Percentiles rank a stretch among this genome's conserved stretches.
Conservation (phyloP, 208 protist species). For the Giardia duodenalis region DNA sequence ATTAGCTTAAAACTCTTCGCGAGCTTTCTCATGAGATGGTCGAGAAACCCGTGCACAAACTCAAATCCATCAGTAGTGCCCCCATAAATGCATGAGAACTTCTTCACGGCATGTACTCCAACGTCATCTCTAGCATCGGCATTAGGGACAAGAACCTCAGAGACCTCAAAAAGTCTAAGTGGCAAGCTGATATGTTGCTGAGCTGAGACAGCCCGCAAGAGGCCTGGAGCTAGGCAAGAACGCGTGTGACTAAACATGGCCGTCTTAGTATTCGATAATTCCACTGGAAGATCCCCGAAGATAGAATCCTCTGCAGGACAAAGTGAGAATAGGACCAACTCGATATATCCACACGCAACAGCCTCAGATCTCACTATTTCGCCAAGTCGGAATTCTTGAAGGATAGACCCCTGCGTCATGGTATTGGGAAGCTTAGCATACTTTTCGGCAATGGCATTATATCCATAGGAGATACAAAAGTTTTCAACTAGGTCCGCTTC, state of each 20-base stretch:
- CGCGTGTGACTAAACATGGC: constrained; percentile 70
- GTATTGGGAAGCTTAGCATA: constrained; percentile 55
- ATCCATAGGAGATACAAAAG: constrained; percentile 86
- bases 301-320: constrained; percentile 42
- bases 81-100: constrained; percentile 59
- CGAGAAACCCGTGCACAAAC: constrained; percentile 41
- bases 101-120: constrained; percentile 65
- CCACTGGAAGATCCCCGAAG: constrained; percentile 51
- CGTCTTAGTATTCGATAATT: constrained; percentile 72
- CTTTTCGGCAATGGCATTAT: constrained; percentile 67
- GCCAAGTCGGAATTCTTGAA: constrained; percentile 68
- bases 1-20: neutral
- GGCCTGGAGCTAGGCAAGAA: constrained; percentile 70
- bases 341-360: constrained; percentile 73
- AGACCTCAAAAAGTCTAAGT: constrained; percentile 78
- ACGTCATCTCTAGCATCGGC: constrained; percentile 51
- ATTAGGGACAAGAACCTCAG: constrained; percentile 70
- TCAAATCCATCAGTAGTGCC: constrained; percentile 50
- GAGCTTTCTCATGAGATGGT: neutral
- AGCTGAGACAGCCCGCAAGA: constrained; percentile 74
- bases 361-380: constrained; percentile 72
- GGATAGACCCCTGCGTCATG: constrained; percentile 62
- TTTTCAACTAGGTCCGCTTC: constrained; percentile 87
- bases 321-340: constrained; percentile 72
- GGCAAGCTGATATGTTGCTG: constrained; percentile 74